These are phyloP conservation scores for Hymenoscyphus fructigenus DNA, from an alignment of 2,329 filamentous ascomycete species.

Conservation along the genomic window DNA sequence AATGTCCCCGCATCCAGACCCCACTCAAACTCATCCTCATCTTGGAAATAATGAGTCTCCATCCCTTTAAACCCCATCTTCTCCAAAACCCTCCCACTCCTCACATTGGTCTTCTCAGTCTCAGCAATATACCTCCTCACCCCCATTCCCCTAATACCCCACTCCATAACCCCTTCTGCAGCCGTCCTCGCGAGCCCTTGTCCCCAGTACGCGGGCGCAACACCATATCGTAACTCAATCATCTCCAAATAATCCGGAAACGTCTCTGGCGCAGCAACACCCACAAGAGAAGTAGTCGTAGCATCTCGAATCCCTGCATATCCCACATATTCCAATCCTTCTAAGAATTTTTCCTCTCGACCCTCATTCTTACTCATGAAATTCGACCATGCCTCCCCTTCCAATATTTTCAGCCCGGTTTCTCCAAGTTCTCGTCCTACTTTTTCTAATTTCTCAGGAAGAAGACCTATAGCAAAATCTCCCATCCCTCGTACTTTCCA, in stretches of 20 bases:
- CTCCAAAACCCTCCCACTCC: conserved; percentile 28
- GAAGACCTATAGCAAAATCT: conserved; percentile 8
- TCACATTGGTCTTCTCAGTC: conserved; percentile 29
- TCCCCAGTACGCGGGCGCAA: conserved; percentile 29
- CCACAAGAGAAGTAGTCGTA: conserved; percentile 29
- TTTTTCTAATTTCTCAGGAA: background rate
- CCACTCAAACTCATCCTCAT: conserved; percentile 11
- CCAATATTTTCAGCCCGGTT: background rate
- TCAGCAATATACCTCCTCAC: conserved; percentile 30
- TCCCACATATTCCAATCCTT: conserved; percentile 1
- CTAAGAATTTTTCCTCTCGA: background rate
- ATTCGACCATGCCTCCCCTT: background rate
- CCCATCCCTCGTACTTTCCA: conserved; percentile 5
- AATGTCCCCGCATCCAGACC: background rate
- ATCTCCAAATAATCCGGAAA: conserved; percentile 23
- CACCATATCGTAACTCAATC: conserved; percentile 33
- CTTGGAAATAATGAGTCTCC: background rate
- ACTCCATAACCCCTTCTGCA: conserved; percentile 27
- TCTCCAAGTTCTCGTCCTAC: background rate
- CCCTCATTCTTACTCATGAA: background rate
- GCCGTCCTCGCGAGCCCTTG: conserved; percentile 30
- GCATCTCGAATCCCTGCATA: conserved; percentile 23
- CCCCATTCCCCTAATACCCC: conserved; percentile 25
- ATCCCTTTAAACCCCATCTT: conserved; percentile 28
- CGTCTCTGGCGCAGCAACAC: conserved; percentile 25